A percentile compares a stretch with the other conserved stretches of the same genome.
phyloP scores from a whole-genome alignment of 345 rosid genomes.

The Brassica cretica region DNA sequence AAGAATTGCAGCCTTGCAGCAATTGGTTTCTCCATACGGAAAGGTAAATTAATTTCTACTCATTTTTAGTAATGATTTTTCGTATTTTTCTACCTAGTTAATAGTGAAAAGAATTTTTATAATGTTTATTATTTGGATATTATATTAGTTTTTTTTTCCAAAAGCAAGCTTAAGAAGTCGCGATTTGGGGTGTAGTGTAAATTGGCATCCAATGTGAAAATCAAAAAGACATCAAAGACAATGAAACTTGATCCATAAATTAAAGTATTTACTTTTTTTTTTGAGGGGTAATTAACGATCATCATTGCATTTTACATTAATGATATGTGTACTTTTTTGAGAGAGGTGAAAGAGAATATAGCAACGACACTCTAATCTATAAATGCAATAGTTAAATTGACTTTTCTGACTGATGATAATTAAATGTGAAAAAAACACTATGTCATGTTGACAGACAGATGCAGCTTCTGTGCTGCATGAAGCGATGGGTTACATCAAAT shows the following conservation, averaged over 20 bases:
- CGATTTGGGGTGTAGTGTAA: constrained; percentile 39
- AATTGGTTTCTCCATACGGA: constrained; percentile 90
- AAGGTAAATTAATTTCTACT: constrained; percentile 50
- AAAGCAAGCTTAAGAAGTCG: constrained; percentile 44
- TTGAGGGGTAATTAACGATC: constrained; percentile 1
- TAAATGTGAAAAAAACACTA: not conserved
- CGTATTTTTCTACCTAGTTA: not conserved
- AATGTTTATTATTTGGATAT: not conserved
- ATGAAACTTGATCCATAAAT: constrained; percentile 31
- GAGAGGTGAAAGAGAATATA: constrained; percentile 21
- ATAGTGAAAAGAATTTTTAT: not conserved
- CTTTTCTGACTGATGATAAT: constrained; percentile 1
- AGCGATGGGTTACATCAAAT: constrained; percentile 96
- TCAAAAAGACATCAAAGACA: constrained; percentile 32
- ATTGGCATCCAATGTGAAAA: constrained; percentile 41
- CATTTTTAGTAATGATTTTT: not conserved
- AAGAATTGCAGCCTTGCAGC: constrained; percentile 74
- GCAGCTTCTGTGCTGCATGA: constrained; percentile 93
- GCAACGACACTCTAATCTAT: constrained; percentile 12
- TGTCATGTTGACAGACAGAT: constrained; percentile 62
- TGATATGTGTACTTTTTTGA: constrained; percentile 14
- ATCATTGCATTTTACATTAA: constrained; percentile 20
- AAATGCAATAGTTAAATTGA: constrained; percentile 22
- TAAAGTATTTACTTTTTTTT: constrained; percentile 10
- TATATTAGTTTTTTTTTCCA: constrained; percentile 29